A percentile compares a stretch with the other conserved stretches of the same genome.
These are phyloP conservation scores for Salvia hispanica DNA, from an alignment of 257 asterid species.

Conservation along the genomic window DNA sequence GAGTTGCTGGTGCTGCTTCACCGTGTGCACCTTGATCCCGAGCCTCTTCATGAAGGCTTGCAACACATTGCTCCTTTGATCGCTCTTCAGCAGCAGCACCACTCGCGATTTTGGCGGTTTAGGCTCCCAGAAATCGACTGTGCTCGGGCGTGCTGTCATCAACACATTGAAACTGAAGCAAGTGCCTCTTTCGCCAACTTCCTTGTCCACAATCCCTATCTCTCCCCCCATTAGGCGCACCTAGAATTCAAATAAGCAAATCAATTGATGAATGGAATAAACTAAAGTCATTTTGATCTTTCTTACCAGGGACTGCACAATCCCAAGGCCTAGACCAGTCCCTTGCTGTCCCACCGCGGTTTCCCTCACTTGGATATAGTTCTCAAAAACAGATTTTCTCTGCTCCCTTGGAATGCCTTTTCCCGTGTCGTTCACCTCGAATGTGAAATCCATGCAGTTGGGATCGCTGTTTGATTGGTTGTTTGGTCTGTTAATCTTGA, in stretches of 20 bases:
- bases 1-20: slow-evolving; percentile 52
- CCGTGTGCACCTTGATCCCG: slow-evolving; percentile 53
- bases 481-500: slow-evolving; percentile 25
- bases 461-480: slow-evolving; percentile 43
- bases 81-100: slow-evolving; percentile 52
- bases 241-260: slow-evolving; percentile 25
- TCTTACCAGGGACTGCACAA: slow-evolving; percentile 76
- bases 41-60: slow-evolving; percentile 49
- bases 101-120: slow-evolving; percentile 44
- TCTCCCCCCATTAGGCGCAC: slow-evolving; percentile 84
- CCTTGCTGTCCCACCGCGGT: slow-evolving; percentile 55
- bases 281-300: no score
- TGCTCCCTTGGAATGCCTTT: slow-evolving; percentile 76
- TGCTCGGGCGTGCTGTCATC: slow-evolving; percentile 1
- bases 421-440: slow-evolving; percentile 82
- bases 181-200: slow-evolving; percentile 55
- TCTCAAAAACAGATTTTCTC: slow-evolving; percentile 64
- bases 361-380: slow-evolving; percentile 78
- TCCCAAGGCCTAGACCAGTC: slow-evolving; percentile 82
- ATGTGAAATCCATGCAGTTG: slow-evolving; percentile 51
- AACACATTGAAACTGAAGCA: slow-evolving; percentile 58
- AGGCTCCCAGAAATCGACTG: no score
- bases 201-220: slow-evolving; percentile 60
- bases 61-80: slow-evolving; percentile 48
- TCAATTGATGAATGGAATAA: no score